Conservation (phyloP, 305 asterid species). For the Fraxinus xanthoxyloides region DNA sequence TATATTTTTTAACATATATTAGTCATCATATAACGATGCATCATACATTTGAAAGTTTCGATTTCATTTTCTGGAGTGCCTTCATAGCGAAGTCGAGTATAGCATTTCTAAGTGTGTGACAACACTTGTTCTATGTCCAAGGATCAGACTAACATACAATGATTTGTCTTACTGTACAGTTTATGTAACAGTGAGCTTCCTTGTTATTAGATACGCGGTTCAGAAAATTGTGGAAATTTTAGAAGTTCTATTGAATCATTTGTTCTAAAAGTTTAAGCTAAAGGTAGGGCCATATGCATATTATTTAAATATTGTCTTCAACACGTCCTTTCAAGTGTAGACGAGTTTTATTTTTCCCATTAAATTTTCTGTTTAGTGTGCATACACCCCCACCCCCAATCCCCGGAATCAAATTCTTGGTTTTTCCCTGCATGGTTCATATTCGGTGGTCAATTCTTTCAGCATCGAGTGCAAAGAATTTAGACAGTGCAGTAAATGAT, state of each 20-base stretch:
- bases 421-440: not conserved
- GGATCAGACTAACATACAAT: not conserved
- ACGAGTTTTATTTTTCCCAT: not conserved
- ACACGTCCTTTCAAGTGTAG: not conserved
- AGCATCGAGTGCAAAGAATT: conserved; percentile 45
- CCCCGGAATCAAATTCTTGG: not conserved
- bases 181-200: not conserved
- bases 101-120: not conserved
- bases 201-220: not conserved
- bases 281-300: not conserved
- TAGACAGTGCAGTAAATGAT: conserved; percentile 28
- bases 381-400: not conserved
- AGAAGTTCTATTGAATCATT: not conserved
- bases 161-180: not conserved
- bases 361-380: not conserved
- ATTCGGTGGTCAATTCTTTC: conserved; percentile 19
- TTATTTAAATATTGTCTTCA: not conserved
- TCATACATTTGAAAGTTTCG: not conserved
- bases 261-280: not conserved
- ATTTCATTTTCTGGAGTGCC: not conserved
- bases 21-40: not conserved
- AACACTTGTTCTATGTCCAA: not conserved
- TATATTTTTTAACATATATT: not conserved
- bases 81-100: not conserved
- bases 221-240: not conserved